A percentile compares a stretch with the other conserved stretches of the same genome.
Evolutionary conservation across 352 stramenopile species (phyloP).

Genomic region (Globisporangium paroecandrum): DNA sequence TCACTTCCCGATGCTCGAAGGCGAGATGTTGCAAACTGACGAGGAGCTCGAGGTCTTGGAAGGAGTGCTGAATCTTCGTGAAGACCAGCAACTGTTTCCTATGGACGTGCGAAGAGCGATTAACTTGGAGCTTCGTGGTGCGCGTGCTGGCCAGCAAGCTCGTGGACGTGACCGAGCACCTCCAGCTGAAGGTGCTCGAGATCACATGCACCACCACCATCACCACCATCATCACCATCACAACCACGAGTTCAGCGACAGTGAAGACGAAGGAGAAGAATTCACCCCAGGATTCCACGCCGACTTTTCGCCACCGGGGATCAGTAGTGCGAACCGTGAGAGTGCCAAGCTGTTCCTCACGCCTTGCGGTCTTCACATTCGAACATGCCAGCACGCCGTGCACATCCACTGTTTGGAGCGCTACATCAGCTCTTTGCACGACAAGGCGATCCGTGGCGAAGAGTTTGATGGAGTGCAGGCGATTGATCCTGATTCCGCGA

Average conservation of each 20-base stretch:
- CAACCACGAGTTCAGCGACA: conserved; percentile 36
- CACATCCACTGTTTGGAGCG: conserved; percentile 85
- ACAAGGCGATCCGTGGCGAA: conserved; percentile 85
- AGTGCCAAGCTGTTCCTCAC: conserved; percentile 72
- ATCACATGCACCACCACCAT: conserved; percentile 23
- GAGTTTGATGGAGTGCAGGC: conserved; percentile 87
- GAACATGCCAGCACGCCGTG: conserved; percentile 84
- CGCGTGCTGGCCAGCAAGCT: conserved; percentile 30
- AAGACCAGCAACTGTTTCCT: conserved; percentile 55
- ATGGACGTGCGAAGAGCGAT: conserved; percentile 48
- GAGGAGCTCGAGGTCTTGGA: conserved; percentile 70
- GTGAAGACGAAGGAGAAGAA: conserved; percentile 49
- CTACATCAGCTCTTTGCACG: conserved; percentile 82
- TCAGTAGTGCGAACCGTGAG: conserved; percentile 38
- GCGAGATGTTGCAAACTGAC: conserved; percentile 56
- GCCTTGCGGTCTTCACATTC: conserved; percentile 77
- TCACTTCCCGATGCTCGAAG: conserved; percentile 51
- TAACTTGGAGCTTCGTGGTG: conserved; percentile 32
- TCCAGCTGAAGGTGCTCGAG: conserved; percentile 18
- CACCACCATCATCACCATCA: conserved; percentile 24
- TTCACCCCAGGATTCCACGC: conserved; percentile 36
- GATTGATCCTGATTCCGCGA: conserved; percentile 83
- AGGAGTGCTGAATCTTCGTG: conserved; percentile 58
- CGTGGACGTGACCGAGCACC: conserved; percentile 7
- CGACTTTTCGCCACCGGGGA: conserved; percentile 43